Evolutionary conservation across 345 rosid genomes (phyloP), one percentile per base, ranked within the genome.

Genomic region (Lagerstroemia speciosa): DNA sequence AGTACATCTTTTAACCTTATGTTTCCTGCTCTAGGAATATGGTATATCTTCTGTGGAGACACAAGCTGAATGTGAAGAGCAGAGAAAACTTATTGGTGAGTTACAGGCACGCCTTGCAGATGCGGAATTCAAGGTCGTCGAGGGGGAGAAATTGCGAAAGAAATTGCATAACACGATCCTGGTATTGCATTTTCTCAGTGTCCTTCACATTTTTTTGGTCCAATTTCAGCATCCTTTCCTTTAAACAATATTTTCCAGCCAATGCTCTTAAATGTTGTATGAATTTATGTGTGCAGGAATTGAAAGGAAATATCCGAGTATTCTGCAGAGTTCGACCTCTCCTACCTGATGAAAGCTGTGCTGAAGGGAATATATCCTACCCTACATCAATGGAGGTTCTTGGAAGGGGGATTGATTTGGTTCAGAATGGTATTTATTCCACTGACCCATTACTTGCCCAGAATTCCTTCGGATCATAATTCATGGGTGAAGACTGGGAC

Each of bases 251-350:
- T 58, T 29, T 26, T 58, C 1, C 5, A 8, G 63, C 33, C 63
- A 58, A 1, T 58, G 33, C 29, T 58, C 63, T 27, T 29, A 58
- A 24, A 24, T 55, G 22, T 30, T 30, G n/a, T 58, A 5, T 30
- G 34, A 27, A 58, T 27, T 29, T 33, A 30, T 58, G 5, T 58
- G 29, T 78, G 50, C 80, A 91, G 99, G 99, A 94, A 82, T 67
- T 94, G 75, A 91, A 94, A 74, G 99, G 99, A 52, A 94, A 91
- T 76, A 94, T 94, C 69, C 93, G 99, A 24, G 99, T 94, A 43
- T 94, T 94, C 80, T 91, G 97, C 77, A 88, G 99, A 79, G 96
- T 94, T 74, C 82, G 99, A 33, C 99, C 99, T 73, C 73, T 87
- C 29, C 76, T 94, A 63, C 83, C 95, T 1, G 95, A 87, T 19